phyloP scores from a whole-genome alignment of 768 basidiomycete species.

The Boletus insuetus region DNA sequence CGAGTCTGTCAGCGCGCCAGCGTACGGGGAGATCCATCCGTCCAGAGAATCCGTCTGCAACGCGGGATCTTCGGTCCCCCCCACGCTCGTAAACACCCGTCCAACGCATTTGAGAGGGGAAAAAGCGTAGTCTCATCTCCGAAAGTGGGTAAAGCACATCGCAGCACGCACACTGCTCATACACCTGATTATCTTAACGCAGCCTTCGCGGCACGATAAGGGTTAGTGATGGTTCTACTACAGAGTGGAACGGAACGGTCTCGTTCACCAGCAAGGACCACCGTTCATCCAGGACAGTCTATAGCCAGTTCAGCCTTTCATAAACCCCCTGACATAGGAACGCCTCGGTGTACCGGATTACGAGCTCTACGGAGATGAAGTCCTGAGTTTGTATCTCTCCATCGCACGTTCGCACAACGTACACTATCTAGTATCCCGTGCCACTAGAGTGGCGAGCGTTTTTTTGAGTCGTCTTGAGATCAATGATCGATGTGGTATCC shows the following conservation, averaged over 20 bases:
- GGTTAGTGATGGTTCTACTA: neutral
- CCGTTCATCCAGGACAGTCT: slow-evolving; percentile 14
- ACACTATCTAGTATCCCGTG: slow-evolving; percentile 8
- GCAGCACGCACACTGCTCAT: neutral
- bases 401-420: slow-evolving; percentile 28
- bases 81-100: no score
- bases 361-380: slow-evolving; percentile 29
- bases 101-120: slow-evolving; percentile 7
- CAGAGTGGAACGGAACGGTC: slow-evolving; percentile 15
- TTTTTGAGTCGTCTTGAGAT: slow-evolving; percentile 14
- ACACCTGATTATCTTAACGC: slow-evolving; percentile 14
- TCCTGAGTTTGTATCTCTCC: slow-evolving; percentile 13
- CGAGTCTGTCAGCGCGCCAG: neutral
- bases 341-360: slow-evolving; percentile 27
- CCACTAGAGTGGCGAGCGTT: slow-evolving; percentile 12
- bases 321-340: slow-evolving; percentile 22
- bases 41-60: neutral
- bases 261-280: slow-evolving; percentile 5
- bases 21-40: neutral
- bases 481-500: slow-evolving; percentile 15
- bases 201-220: slow-evolving; percentile 11
- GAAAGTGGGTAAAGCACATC: slow-evolving; percentile 2
- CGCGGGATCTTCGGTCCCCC: slow-evolving; percentile 1
- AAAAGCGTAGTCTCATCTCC: slow-evolving; percentile 18
- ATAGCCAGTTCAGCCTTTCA: slow-evolving; percentile 25